These are phyloP conservation scores for Rostrohypoxylon terebratum DNA, from an alignment of 495 filamentous ascomycete genomes.

Conservation along the genomic window DNA sequence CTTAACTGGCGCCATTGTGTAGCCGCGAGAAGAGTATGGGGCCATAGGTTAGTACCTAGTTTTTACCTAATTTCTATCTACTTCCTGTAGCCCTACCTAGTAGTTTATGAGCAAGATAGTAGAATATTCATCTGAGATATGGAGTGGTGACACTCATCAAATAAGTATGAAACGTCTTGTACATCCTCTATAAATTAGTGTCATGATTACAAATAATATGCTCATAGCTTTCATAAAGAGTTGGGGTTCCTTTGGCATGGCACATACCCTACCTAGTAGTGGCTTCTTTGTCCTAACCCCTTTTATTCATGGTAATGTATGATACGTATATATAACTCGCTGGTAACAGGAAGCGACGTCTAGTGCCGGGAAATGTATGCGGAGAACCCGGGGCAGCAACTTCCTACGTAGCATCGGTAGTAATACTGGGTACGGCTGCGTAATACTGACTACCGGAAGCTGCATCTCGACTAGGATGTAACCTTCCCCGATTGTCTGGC, in stretches of 20 bases:
- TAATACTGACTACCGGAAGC: slow-evolving; percentile 17
- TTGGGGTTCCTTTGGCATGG: slow-evolving; percentile 2
- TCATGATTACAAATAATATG: not conserved
- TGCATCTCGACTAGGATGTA: slow-evolving; percentile 12
- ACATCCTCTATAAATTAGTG: not conserved
- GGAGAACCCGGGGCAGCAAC: slow-evolving; percentile 35
- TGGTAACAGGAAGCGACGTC: slow-evolving; percentile 5
- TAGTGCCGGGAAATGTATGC: slow-evolving; percentile 29
- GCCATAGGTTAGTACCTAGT: too few species aligned
- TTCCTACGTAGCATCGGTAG: slow-evolving; percentile 10
- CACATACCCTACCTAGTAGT: too few species aligned
- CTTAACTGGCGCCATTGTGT: too few species aligned
- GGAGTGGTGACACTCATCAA: not conserved
- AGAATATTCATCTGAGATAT: not conserved
- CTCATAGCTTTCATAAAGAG: not conserved
- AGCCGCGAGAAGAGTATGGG: too few species aligned
- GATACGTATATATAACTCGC: not conserved
- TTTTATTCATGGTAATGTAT: slow-evolving; percentile 1
- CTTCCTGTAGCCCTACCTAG: too few species aligned
- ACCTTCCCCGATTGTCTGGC: slow-evolving; percentile 20
- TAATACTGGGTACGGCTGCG: slow-evolving; percentile 16
- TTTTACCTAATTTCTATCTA: too few species aligned
- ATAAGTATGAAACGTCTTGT: not conserved
- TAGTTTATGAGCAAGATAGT: too few species aligned
- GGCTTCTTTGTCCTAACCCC: slow-evolving; percentile 9